phyloP scores from a whole-genome alignment of 2,329 filamentous ascomycete species.

The Fusarium gaditjirri region DNA sequence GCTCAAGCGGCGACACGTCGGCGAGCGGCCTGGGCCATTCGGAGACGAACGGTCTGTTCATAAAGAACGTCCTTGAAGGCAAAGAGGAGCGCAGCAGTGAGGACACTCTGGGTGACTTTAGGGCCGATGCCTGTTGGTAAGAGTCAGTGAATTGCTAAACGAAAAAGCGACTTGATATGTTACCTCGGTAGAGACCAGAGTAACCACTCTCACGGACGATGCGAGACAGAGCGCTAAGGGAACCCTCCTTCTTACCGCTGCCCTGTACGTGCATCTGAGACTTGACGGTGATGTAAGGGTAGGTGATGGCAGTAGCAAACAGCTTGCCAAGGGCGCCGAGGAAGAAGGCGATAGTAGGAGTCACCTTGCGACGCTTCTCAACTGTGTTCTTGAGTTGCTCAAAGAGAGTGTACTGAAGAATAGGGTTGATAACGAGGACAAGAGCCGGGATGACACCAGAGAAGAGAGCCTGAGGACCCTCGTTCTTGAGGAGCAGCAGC shows the following conservation, averaged over 20 bases:
- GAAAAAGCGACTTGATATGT: conserved; percentile 46
- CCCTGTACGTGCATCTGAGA: conserved; percentile 94
- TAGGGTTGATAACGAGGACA: conserved; percentile 96
- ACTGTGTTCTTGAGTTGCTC: conserved; percentile 95
- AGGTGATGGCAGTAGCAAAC: conserved; percentile 91
- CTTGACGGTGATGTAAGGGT: conserved; percentile 99
- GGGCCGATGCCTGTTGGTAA: conserved; percentile 80
- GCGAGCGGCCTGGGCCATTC: conserved; percentile 57
- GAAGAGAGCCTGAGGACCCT: conserved; percentile 88
- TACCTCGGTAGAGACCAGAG: conserved; percentile 90
- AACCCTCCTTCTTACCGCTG: conserved; percentile 80
- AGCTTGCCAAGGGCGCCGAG: conserved; percentile 94
- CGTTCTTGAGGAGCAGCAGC: conserved; percentile 80
- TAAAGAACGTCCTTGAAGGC: conserved; percentile 98
- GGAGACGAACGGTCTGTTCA: conserved; percentile 77
- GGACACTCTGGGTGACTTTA: conserved; percentile 95
- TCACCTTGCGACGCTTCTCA: conserved; percentile 79
- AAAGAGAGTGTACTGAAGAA: conserved; percentile 98
- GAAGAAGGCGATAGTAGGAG: conserved; percentile 87
- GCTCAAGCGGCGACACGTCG: conserved; percentile 51
- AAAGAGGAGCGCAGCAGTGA: conserved; percentile 96
- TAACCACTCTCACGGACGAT: conserved; percentile 94
- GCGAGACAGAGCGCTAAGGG: conserved; percentile 79
- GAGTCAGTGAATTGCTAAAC: conserved; percentile 6
- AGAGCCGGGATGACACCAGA: conserved; percentile 91